Evolutionary conservation across 257 asterid species (phyloP).

Genomic region (Solanum etuberosum): DNA sequence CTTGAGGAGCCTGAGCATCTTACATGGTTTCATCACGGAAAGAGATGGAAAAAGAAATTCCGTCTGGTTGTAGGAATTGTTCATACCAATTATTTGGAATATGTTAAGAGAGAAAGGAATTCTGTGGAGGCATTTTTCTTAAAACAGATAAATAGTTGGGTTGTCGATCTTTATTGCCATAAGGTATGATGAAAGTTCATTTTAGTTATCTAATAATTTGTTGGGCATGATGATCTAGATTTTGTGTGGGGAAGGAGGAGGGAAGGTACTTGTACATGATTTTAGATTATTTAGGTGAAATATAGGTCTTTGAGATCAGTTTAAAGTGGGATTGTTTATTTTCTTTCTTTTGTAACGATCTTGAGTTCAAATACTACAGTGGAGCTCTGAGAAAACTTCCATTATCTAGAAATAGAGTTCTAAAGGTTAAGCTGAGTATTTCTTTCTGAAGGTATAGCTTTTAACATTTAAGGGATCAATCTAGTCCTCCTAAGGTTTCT

Average conservation of each 20-base stretch:
- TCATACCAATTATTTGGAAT: slow-evolving; percentile 90
- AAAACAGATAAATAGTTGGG: slow-evolving; percentile 84
- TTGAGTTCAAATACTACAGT: background rate
- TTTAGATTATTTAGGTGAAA: background rate
- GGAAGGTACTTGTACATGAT: background rate
- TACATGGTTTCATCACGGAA: slow-evolving; percentile 98
- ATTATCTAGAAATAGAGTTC: background rate
- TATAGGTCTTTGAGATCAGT: background rate
- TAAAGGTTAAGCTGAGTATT: background rate
- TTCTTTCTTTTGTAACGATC: background rate
- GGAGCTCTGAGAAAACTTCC: background rate
- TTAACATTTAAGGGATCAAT: background rate
- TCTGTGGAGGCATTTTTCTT: slow-evolving; percentile 66
- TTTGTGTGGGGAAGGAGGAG: background rate
- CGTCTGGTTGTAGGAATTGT: slow-evolving; percentile 80
- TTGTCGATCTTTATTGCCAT: slow-evolving; percentile 85
- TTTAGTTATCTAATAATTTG: background rate
- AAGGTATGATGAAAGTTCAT: slow-evolving; percentile 33
- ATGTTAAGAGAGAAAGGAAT: slow-evolving; percentile 88
- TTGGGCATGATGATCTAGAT: background rate
- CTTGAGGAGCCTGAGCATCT: slow-evolving; percentile 99
- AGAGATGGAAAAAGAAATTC: slow-evolving; percentile 85
- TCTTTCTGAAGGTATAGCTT: background rate
- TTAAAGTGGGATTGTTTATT: background rate
- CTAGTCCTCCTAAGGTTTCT: background rate